Evolutionary conservation across 2,329 filamentous ascomycete species (phyloP).

Genomic region (Penicillium paneum): DNA sequence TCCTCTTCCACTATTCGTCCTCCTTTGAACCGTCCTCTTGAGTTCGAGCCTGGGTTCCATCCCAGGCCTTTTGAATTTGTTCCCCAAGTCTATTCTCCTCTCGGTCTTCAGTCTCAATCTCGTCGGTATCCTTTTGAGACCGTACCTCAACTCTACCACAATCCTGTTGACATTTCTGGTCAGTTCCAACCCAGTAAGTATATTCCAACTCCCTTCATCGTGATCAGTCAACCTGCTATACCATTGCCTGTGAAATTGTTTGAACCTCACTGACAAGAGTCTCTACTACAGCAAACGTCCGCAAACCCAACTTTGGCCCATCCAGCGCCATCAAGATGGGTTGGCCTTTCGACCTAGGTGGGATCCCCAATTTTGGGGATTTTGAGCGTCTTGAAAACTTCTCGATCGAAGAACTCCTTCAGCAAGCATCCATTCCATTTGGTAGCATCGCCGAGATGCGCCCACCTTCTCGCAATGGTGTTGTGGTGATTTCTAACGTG

Average conservation of each 20-base stretch:
- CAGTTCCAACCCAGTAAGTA: not conserved
- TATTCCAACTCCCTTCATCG: not conserved
- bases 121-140: not conserved
- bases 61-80: no score
- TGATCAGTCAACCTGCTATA: not conserved
- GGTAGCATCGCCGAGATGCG: not conserved
- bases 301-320: fast-evolving
- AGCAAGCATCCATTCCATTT: not conserved
- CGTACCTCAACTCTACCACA: not conserved
- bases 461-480: not conserved
- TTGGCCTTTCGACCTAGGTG: not conserved
- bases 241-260: no score
- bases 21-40: not conserved
- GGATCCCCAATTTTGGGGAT: not conserved
- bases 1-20: not conserved
- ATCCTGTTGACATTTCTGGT: not conserved
- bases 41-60: not conserved
- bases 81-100: no score
- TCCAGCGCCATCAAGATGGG: not conserved
- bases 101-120: not conserved
- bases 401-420: not conserved
- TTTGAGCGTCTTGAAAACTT: not conserved
- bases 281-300: not conserved
- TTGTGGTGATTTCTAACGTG: constrained; percentile 5
- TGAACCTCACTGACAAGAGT: not conserved